Evolutionary conservation across 1,139 yeast genomes (phyloP), one percentile per base, ranked within the genome.

Genomic region (Waltiozyma sp.): DNA sequence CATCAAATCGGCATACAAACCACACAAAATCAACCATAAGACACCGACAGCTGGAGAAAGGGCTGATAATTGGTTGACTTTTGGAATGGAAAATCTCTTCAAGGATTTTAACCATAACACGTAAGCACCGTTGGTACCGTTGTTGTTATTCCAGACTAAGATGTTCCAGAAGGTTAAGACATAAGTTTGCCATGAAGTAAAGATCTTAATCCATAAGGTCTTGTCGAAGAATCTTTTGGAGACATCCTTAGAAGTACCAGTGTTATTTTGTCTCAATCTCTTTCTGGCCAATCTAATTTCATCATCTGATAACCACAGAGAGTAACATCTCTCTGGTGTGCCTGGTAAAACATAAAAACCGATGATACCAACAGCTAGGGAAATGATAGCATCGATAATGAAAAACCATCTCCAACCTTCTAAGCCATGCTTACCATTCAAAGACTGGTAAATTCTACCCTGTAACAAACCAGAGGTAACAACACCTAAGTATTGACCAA

Each of bases 391-490:
- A 58, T 81, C 87, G 47, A 82, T 69, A 48, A 82, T 73, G 55
- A 78, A 81, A 60, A 78, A 75, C 87, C 88, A 81, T 62, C 79
- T 71, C 87, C 88, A 81, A 13, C 84, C 77, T 28, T 63, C 69
- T 35, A 75, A 62, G 2, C 84, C 81, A 43, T 60, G 59, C 8
- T 58, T 59, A 26, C 75, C 76, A 44, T 68, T 63, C 51, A 77
- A 55, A 24, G 60, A 52, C 38, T 70, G 59, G 52, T 65, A 73
- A 40, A 78, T 72, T 9, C 80, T 75, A 14, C 80, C 74, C 42
- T 80, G 80, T 38, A 81, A 63, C 42, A 78, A 69, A 38, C 87
- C 85, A 8, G 83, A 85, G 51, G 76, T 75, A 8, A 72, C 71
- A 40, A 83, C 41, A 18, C 45, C 43, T 14, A 43, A 16, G 24